Evolutionary conservation across 306 rosid species (phyloP), one percentile per base, ranked within the genome.

Genomic region (Cucurbita argyrosperma): DNA sequence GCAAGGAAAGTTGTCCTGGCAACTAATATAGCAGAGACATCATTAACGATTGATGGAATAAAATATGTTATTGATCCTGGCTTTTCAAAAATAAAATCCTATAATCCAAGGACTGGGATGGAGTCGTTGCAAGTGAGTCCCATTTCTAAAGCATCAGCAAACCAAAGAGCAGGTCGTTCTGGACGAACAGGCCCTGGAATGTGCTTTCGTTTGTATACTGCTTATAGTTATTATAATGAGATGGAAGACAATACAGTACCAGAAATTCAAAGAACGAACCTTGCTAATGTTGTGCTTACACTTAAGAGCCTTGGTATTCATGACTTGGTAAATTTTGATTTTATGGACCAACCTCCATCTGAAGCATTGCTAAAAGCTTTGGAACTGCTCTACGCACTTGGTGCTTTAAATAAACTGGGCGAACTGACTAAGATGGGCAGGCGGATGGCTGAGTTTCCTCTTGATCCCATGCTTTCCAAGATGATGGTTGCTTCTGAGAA

Each of bases 141-240:
- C 78, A 88, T 89, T 74, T 94, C 99, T 57, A 94, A 89, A 87
- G 99, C 99, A 72, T 91, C 99, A 18, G 99, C 99, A 19, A 91
- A 80, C 78, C 99, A 94, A 80, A 81, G 99, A 76, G 99, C 96
- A 16, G 97, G 99, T 15, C 90, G 97, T 62, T 87, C 96, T 64
- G 99, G 99, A 81, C 85, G 99, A 84, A 94, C 99, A 21, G 96
- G 97, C 42, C 97, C 97, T 26, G 99, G 99, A 53, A 94, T 85
- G 88, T 94, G 99, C 87, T 94, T 85, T 74, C 90, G 95, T 45
- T 76, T 94, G 75, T 94, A 91, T 76, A 88, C 99, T 4, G 88
- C 94, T 39, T 86, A 86, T 80, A 94, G 87, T 75, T 94, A 69
- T 80, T 80, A 79, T 50, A 82, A 84, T 76, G 99, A 94, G 80